Conservation (phyloP, 2,329 filamentous ascomycete species). For the Microdochium paspali region DNA sequence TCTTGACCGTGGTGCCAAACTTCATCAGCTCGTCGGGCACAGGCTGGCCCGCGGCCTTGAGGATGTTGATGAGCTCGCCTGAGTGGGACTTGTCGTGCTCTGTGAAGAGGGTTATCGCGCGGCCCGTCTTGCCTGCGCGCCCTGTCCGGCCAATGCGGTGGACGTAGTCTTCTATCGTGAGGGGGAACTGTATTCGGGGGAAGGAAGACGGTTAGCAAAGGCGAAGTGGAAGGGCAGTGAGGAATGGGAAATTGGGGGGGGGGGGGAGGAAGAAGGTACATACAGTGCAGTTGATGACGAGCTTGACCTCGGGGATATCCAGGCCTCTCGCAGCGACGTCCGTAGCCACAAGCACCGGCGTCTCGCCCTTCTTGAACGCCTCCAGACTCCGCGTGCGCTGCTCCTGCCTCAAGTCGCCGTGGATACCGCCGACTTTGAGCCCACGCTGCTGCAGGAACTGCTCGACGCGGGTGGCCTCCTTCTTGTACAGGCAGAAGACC, state of each 20-base stretch:
- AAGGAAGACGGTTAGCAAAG: too few species aligned
- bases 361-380: constrained; percentile 79
- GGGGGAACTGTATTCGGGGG: constrained; percentile 53
- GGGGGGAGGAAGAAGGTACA: constrained; percentile 11
- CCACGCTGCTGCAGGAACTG: constrained; percentile 69
- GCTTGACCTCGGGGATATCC: constrained; percentile 90
- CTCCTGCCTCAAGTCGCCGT: constrained; percentile 84
- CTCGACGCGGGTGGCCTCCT: constrained; percentile 88
- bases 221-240: too few species aligned
- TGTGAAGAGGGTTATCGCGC: constrained; percentile 90
- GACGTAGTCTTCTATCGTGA: constrained; percentile 96
- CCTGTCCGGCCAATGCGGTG: constrained; percentile 95
- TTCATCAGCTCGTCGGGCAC: constrained; percentile 88
- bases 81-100: constrained; percentile 89
- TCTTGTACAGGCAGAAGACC: constrained; percentile 97
- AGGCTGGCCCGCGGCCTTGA: constrained; percentile 84
- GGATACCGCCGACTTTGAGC: constrained; percentile 80
- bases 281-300: constrained; percentile 86
- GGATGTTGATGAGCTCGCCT: constrained; percentile 87
- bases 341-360: constrained; percentile 82
- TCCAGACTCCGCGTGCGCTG: constrained; percentile 81
- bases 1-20: constrained; percentile 97
- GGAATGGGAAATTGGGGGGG: neutral
- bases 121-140: constrained; percentile 78
- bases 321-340: constrained; percentile 91